These are phyloP conservation scores for Cyphellophora europaea DNA, from an alignment of 2,329 filamentous ascomycete genomes.

Conservation along the genomic window DNA sequence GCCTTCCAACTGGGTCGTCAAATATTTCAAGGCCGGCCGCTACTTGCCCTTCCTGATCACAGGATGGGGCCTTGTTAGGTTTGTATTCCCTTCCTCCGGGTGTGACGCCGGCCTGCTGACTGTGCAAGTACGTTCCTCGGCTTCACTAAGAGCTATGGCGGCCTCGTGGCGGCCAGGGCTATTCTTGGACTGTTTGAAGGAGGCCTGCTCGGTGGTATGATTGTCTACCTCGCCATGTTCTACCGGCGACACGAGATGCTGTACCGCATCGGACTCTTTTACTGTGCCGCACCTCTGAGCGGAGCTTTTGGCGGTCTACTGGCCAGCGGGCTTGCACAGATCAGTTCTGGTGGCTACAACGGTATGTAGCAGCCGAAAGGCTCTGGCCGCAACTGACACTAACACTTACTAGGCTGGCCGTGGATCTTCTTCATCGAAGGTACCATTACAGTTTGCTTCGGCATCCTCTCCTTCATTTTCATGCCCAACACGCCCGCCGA, in stretches of 20 bases:
- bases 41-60: constrained; percentile 1
- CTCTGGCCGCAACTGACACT: neutral
- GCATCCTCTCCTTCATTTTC: constrained; percentile 33
- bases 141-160: constrained; percentile 26
- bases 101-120: too few relatives aligned
- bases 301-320: constrained; percentile 82
- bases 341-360: constrained; percentile 44
- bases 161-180: constrained; percentile 37
- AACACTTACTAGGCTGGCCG: constrained; percentile 5
- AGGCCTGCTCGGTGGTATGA: constrained; percentile 32
- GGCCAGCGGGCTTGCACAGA: constrained; percentile 76
- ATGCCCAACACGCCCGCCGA: constrained; percentile 65
- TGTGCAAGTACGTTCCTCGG: neutral
- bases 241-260: constrained; percentile 73
- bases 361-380: constrained; percentile 44
- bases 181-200: constrained; percentile 36
- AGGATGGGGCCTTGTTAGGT: neutral
- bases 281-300: constrained; percentile 69
- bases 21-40: constrained; percentile 12
- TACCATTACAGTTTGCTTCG: constrained; percentile 26
- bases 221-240: constrained; percentile 37
- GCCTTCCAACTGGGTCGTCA: constrained; percentile 38
- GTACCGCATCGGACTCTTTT: constrained; percentile 69
- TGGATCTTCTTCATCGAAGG: constrained; percentile 16
- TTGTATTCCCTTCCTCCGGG: too few relatives aligned